Evolutionary conservation across 306 rosid genomes (phyloP).

Genomic region (Cucurbita moschata): DNA sequence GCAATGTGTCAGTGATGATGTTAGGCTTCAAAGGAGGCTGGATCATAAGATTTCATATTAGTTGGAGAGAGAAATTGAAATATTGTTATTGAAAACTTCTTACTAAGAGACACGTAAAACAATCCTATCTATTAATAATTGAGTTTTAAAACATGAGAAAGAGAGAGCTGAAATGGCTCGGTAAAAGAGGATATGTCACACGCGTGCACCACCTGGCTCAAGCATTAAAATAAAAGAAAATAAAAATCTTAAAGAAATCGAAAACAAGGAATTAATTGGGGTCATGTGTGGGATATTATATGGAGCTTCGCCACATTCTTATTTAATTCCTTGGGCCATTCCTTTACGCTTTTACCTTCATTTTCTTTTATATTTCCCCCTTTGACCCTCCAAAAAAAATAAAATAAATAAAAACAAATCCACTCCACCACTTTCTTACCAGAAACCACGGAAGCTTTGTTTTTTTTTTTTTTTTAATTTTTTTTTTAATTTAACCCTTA

Average conservation of each 20-base stretch:
- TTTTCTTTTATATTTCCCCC: too few species aligned
- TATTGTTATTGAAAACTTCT: too few species aligned
- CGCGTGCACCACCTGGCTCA: not conserved
- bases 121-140: too few species aligned
- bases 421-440: not conserved
- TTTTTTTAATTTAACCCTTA: too few species aligned
- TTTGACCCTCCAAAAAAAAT: not conserved
- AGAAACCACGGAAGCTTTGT: not conserved
- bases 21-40: too few species aligned
- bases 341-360: not conserved
- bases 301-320: not conserved
- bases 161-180: not conserved
- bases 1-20: too few species aligned
- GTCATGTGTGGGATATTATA: conserved; percentile 3
- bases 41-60: too few species aligned
- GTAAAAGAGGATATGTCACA: not conserved
- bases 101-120: too few species aligned
- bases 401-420: not conserved
- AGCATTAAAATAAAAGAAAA: not conserved
- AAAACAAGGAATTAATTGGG: conserved; percentile 2
- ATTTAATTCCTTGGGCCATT: not conserved
- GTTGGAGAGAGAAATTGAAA: too few species aligned
- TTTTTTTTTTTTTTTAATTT: not conserved
- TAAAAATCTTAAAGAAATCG: not conserved
- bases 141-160: too few species aligned